Percentiles rank a stretch among this genome's conserved stretches.
Conservation (phyloP, 495 filamentous ascomycete genomes). For the Penicillium roqueforti region DNA sequence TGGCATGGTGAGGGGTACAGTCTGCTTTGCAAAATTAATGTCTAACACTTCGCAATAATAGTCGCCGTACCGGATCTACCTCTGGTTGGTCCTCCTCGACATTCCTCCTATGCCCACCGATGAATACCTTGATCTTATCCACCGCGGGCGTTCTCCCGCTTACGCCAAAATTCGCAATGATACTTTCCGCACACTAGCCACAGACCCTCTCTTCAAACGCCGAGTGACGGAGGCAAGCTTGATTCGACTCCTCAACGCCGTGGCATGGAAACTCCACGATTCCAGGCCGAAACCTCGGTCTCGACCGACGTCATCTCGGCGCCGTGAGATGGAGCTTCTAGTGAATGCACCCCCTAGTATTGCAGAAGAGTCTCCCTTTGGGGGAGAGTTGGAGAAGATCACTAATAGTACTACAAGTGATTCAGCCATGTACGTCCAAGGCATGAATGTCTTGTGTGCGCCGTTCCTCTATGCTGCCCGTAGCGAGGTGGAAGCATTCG, state of each 20-base stretch:
- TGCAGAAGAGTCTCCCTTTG: constrained; percentile 34
- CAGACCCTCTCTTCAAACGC: constrained; percentile 91
- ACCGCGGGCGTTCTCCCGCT: constrained; percentile 86
- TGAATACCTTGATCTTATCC: constrained; percentile 82
- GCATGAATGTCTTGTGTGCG: constrained; percentile 99
- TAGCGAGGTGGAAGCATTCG: constrained; percentile 91
- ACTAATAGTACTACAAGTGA: constrained; percentile 41
- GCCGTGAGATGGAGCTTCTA: constrained; percentile 37
- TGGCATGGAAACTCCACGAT: constrained; percentile 91
- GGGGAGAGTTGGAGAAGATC: constrained; percentile 6
- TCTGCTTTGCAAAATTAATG: background rate
- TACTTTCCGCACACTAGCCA: constrained; percentile 92
- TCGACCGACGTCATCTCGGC: constrained; percentile 35
- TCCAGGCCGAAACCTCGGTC: constrained; percentile 49
- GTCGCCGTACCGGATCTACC: constrained; percentile 92
- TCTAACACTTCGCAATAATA: constrained; percentile 30
- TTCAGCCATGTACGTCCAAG: constrained; percentile 88
- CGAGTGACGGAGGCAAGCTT: constrained; percentile 92
- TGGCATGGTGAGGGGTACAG: constrained; percentile 66
- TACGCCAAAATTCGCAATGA: constrained; percentile 98
- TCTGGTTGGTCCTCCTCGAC: constrained; percentile 90
- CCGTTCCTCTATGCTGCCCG: constrained; percentile 94
- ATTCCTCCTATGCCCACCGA: constrained; percentile 79
- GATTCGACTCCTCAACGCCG: constrained; percentile 92
- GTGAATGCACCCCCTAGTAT: constrained; percentile 44